phyloP scores from a whole-genome alignment of 1,284 basidiomycete genomes.

The Cryptococcus sp. region DNA sequence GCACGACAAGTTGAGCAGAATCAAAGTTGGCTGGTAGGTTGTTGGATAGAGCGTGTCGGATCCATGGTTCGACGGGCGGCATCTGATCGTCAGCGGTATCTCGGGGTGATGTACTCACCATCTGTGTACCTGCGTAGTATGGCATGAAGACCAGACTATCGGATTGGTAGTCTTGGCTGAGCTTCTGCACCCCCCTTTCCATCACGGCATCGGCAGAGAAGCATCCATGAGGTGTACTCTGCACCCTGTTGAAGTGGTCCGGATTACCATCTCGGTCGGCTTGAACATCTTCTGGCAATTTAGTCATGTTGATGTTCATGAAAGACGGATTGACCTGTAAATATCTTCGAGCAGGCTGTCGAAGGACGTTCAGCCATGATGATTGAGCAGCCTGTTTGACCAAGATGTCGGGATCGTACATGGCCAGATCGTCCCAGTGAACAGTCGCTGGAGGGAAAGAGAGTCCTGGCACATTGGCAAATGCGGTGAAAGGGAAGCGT shows the following conservation, averaged over 20 bases:
- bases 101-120: conserved; percentile 30
- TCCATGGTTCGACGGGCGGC: conserved; percentile 23
- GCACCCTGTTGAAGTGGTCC: conserved; percentile 21
- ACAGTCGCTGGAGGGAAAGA: conserved; percentile 28
- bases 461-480: conserved; percentile 27
- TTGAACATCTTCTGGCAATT: conserved; percentile 22
- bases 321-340: conserved; percentile 22
- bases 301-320: conserved; percentile 29
- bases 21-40: conserved; percentile 30
- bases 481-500: conserved; percentile 32
- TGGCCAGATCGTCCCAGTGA: conserved; percentile 12
- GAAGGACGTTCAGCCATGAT: conserved; percentile 40
- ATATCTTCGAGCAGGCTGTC: conserved; percentile 32
- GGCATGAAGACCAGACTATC: conserved; percentile 48
- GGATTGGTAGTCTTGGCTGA: conserved; percentile 28
- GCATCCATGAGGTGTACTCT: conserved; percentile 30
- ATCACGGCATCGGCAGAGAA: conserved; percentile 36
- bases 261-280: conserved; percentile 18
- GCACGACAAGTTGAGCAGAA: conserved; percentile 40
- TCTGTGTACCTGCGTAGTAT: conserved; percentile 33
- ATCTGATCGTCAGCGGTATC: conserved; percentile 12
- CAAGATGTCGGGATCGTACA: conserved; percentile 21
- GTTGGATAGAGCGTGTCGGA: conserved; percentile 21
- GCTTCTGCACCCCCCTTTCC: conserved; percentile 25
- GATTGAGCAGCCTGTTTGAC: conserved; percentile 23